Percentiles rank a stretch among this genome's conserved stretches.
phyloP scores from a whole-genome alignment of 2,329 filamentous ascomycete genomes.

The Aspergillus sp. region DNA sequence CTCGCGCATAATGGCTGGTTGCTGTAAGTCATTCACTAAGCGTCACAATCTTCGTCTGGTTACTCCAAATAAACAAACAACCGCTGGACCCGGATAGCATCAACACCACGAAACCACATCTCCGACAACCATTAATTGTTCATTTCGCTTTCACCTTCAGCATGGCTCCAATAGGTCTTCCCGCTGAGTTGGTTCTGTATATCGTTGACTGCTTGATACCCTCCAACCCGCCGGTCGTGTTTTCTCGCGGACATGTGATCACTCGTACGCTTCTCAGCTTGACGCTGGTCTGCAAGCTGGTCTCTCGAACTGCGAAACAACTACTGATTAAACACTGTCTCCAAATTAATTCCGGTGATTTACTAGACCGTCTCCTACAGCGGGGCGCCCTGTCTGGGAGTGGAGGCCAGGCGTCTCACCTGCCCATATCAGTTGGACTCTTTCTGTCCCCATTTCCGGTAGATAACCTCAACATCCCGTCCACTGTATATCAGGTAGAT shows the following conservation, averaged over 20 bases:
- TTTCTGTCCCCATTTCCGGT: slow-evolving; percentile 12
- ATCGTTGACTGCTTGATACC: slow-evolving; percentile 16
- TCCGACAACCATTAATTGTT: neutral
- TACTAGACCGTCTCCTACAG: neutral
- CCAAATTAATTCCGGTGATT: neutral
- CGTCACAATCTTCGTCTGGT: neutral
- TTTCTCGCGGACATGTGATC: slow-evolving; percentile 4
- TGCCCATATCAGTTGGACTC: slow-evolving; percentile 1
- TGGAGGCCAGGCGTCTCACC: neutral
- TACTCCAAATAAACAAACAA: neutral
- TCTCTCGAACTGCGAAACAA: slow-evolving; percentile 9
- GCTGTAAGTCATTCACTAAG: neutral
- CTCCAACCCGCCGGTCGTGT: slow-evolving; percentile 3
- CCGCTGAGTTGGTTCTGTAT: slow-evolving; percentile 14
- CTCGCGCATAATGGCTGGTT: neutral
- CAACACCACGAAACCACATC: neutral
- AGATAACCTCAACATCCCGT: slow-evolving; percentile 2
- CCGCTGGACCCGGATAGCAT: neutral
- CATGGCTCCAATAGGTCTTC: slow-evolving; percentile 4
- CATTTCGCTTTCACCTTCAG: neutral
- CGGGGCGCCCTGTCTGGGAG: neutral
- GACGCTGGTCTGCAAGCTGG: slow-evolving; percentile 13
- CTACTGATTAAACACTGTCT: slow-evolving; percentile 17
- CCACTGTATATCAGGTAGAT: slow-evolving; percentile 8
- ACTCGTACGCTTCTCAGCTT: slow-evolving; percentile 15